These are phyloP conservation scores for Vitis rupestris DNA, from an alignment of 164 flowering plant species.

Conservation along the genomic window DNA sequence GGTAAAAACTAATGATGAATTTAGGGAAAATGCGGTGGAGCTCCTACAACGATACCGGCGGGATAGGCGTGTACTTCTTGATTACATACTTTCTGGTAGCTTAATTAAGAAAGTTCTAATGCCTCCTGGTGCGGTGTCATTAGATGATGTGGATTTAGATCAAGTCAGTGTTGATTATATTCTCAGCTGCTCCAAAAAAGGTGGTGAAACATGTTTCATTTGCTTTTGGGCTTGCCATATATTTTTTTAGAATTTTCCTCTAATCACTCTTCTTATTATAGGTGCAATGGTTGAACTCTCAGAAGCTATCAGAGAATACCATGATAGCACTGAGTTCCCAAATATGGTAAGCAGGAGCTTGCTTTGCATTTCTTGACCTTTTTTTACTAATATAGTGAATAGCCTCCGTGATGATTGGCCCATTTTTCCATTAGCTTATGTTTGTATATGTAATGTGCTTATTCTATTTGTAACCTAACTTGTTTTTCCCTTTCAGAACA, in stretches of 20 bases:
- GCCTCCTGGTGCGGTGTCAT: conserved; percentile 97
- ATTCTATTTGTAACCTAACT: neutral
- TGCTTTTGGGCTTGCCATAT: neutral
- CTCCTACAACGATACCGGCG: conserved; percentile 82
- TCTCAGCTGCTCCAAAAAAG: conserved; percentile 79
- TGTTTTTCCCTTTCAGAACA: conserved; percentile 47
- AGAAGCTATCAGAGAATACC: conserved; percentile 93
- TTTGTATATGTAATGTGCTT: neutral
- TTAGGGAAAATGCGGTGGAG: conserved; percentile 71
- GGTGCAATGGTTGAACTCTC: conserved; percentile 95
- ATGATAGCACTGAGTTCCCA: conserved; percentile 71
- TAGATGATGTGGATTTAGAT: conserved; percentile 97
- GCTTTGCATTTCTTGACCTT: neutral
- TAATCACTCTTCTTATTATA: conserved; percentile 22
- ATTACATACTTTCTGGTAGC: conserved; percentile 84
- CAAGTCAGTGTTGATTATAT: conserved; percentile 96
- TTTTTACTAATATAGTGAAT: neutral
- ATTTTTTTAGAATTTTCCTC: neutral
- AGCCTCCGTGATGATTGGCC: too few relatives aligned
- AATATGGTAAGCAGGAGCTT: conserved; percentile 47
- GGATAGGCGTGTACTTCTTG: conserved; percentile 77
- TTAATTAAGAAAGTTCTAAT: conserved; percentile 85
- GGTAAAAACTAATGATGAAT: conserved; percentile 10
- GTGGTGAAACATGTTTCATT: conserved; percentile 25
- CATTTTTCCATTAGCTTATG: neutral